Base-by-base conservation (phyloP, 2,329 filamentous ascomycete species). In the Penicillium sp. region DNA sequence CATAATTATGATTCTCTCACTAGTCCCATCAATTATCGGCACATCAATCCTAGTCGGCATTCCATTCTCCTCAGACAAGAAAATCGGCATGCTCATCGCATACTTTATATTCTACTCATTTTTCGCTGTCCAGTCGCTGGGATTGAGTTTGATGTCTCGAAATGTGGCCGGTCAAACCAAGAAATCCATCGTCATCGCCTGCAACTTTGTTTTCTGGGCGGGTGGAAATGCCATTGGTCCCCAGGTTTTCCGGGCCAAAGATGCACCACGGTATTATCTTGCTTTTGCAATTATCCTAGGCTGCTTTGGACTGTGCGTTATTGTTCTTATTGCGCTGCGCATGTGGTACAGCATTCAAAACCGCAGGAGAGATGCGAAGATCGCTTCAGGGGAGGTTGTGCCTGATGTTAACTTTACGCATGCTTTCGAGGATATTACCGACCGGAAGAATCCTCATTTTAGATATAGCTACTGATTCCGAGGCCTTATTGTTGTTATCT, bases 61-160 rank as follows among this genome's bases (percentile, higher is more conserved):
- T 61, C 78, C 80, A 6, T 83, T 78, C 52, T 79, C 79, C 39
- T 72, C 81, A 8, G 85, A 84, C 46, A 82, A 88, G 72, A 45
- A 33, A 49, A 80, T 87, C 43, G 88, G 88, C 7, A 80, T 92
- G 1, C 76, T 91, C 9, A 84, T 91, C 67, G 83, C 81, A 67
- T 92, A 91, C 78, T 92, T 91, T 76, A 87, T 91, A 59, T 87
- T 86, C 0, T 80, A 91, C 25, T 90, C 87, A 5, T 92, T 91
- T 81, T 91, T 88, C 87, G 86, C 88, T 0, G 88, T 88, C 0
- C 84, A 88, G 64, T 88, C 86, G 1, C 77, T 90, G 14, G 79
- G 83, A 6, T 80, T 91, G 65, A 87, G 85, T 25, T 81, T 91
- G 76, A 80, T 90, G 54, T 85, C 84, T 0, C 81, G 87, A 16